Base-by-base conservation (phyloP, 441 rosid species). In the Corymbia citriodora region DNA sequence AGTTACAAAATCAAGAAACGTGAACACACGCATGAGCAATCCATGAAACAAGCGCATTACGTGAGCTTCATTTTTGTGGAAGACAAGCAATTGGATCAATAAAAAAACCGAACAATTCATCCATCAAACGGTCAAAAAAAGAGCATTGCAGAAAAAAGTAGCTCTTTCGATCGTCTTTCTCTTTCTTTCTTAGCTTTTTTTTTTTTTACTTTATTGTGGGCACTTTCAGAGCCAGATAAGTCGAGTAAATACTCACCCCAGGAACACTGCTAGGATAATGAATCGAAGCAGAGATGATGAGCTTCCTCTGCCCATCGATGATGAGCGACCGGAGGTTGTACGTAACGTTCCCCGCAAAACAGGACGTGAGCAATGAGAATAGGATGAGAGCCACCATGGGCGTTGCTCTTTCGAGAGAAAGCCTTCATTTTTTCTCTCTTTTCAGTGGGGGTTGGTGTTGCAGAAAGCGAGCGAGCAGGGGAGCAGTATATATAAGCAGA, bases 261-360 rank as follows among this genome's bases (percentile, higher is more conserved):
- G 99, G 99, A 88, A 96, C 99, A 53, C 99, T 98, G 89, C 99
- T 97, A 61, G 99, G 99, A 88, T 97, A 97, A 90, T 98, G 99
- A 95, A 98, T 96, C 91, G 99, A 92, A 88, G 99, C 99, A 25
- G 99, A 97, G 89, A 98, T 94, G 92, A 98, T 92, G 87, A 98
- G 33, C 33, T 33, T 33, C 33, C 33, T 33, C 33, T 33, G 33
- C 33, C 33, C 33, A 33, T 33, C 33, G 33, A 33, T 33, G 33
- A 33, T 33, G 33, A 33, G 98, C 96, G 95, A 95, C 72, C 97
- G 98, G 88, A 91, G 92, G 91, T 96, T 98, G 52, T 97, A 96
- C 4, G 96, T 96, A 53, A 98, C 98, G 93, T 98, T 98, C 25
- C 88, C 90, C n/a, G 93, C 89, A 0, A 81, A 83, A 63, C 57